Percentiles rank a stretch among this genome's conserved stretches.
phyloP scores from a whole-genome alignment of 495 filamentous ascomycete species.

The Massariosphaeria phaeospora region DNA sequence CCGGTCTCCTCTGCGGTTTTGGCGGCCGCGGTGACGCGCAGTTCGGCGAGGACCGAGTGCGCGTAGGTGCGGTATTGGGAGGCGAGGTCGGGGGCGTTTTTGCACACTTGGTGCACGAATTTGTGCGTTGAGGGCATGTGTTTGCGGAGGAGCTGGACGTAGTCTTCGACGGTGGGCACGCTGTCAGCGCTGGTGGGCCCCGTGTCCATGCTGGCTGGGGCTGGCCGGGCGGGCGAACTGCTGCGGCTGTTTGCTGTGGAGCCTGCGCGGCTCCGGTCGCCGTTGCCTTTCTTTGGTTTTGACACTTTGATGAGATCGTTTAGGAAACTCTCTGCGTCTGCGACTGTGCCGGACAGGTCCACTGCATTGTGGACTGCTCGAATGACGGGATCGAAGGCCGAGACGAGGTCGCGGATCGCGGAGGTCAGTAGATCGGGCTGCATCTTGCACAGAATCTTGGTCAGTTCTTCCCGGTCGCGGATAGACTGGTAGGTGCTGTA shows the following conservation, averaged over 20 bases:
- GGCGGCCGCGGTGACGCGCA: conserved; percentile 28
- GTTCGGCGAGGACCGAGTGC: conserved; percentile 41
- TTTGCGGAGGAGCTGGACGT: conserved; percentile 51
- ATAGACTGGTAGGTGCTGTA: conserved; percentile 53
- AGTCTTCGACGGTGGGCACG: conserved; percentile 57
- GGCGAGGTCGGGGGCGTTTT: conserved; percentile 55
- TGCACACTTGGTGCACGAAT: conserved; percentile 58
- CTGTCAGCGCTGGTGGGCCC: background rate
- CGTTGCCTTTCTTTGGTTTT: conserved; percentile 32
- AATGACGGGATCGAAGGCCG: conserved; percentile 62
- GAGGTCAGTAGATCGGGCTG: conserved; percentile 57
- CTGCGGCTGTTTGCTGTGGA: conserved; percentile 4
- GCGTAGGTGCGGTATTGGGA: conserved; percentile 49
- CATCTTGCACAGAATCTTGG: conserved; percentile 51
- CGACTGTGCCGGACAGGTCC: conserved; percentile 56
- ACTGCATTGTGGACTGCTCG: conserved; percentile 57
- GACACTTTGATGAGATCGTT: conserved; percentile 54
- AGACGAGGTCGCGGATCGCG: conserved; percentile 51
- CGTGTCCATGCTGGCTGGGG: conserved; percentile 30
- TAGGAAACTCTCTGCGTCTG: conserved; percentile 54
- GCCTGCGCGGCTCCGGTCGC: conserved; percentile 5
- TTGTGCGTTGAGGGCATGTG: conserved; percentile 53
- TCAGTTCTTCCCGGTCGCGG: conserved; percentile 58
- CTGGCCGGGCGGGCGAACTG: conserved; percentile 13
- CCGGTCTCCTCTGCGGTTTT: background rate